Conservation (phyloP, 2,329 filamentous ascomycete species). For the Blastomyces percursus region DNA sequence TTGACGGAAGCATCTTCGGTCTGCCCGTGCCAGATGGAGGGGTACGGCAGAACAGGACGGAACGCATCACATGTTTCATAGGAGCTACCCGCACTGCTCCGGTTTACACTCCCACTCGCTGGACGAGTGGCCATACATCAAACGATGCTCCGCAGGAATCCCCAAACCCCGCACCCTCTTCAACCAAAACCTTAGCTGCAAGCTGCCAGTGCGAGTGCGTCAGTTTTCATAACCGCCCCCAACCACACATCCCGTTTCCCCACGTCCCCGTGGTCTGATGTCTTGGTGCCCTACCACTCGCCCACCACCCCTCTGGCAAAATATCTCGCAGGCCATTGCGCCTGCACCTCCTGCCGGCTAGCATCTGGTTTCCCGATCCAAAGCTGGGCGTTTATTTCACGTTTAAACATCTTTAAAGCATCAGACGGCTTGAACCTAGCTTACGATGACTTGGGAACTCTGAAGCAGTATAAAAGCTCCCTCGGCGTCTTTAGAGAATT, state of each 20-base stretch:
- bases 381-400: slow-evolving; percentile 55
- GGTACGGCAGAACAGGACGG: background rate
- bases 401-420: slow-evolving; percentile 43
- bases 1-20: slow-evolving; percentile 19
- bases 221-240: slow-evolving; percentile 47
- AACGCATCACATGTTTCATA: slow-evolving; percentile 1
- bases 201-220: slow-evolving; percentile 47
- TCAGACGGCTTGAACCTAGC: slow-evolving; percentile 24
- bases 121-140: background rate
- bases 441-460: slow-evolving; percentile 33
- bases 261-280: slow-evolving; percentile 43
- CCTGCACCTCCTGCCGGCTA: slow-evolving; percentile 52
- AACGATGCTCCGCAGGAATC: background rate
- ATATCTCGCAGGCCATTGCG: slow-evolving; percentile 51
- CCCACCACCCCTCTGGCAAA: slow-evolving; percentile 28
- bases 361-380: slow-evolving; percentile 53
- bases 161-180: background rate
- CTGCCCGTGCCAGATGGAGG: slow-evolving; percentile 1
- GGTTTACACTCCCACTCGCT: background rate
- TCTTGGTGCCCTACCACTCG: slow-evolving; percentile 40
- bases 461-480: slow-evolving; percentile 46
- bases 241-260: slow-evolving; percentile 36
- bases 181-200: slow-evolving; percentile 17
- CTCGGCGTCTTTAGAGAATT: slow-evolving; percentile 48
- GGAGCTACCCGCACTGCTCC: background rate